These are phyloP conservation scores for Smithsoniella earleae DNA, from an alignment of 163 green algal species.

Conservation along the genomic window DNA sequence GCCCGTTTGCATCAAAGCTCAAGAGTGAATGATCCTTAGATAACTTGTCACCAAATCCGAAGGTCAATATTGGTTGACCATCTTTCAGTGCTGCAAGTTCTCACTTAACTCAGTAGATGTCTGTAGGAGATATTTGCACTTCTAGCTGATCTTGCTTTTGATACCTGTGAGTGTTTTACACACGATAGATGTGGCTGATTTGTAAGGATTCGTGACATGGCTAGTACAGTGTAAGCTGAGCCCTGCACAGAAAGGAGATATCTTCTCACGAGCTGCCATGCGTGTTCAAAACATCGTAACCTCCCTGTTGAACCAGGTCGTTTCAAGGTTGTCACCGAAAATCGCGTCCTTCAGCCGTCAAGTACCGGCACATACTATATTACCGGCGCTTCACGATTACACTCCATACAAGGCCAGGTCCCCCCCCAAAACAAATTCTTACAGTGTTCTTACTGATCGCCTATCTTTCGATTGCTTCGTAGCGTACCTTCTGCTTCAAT, in stretches of 20 bases:
- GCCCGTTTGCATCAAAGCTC: constrained; percentile 24
- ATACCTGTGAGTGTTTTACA: constrained; percentile 14
- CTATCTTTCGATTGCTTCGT: no score
- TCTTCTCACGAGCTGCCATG: no score
- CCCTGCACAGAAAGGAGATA: background rate
- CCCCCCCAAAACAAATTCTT: no score
- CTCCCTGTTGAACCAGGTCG: no score
- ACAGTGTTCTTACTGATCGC: no score
- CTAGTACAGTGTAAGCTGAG: constrained; percentile 25
- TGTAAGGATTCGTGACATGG: constrained; percentile 3
- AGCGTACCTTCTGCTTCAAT: no score
- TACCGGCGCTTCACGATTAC: background rate
- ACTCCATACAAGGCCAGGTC: no score
- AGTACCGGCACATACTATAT: background rate
- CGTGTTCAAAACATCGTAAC: no score
- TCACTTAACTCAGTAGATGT: no score
- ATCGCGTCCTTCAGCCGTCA: background rate
- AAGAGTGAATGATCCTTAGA: constrained; percentile 31
- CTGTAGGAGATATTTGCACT: background rate
- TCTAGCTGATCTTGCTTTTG: background rate
- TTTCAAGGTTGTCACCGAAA: no score
- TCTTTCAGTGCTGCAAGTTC: constrained; percentile 19
- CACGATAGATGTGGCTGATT: constrained; percentile 11
- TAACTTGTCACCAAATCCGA: constrained; percentile 17
- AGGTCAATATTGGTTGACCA: constrained; percentile 4